Conservation (phyloP, 169 alveolate species). For the Eimeria falciformis region DNA sequence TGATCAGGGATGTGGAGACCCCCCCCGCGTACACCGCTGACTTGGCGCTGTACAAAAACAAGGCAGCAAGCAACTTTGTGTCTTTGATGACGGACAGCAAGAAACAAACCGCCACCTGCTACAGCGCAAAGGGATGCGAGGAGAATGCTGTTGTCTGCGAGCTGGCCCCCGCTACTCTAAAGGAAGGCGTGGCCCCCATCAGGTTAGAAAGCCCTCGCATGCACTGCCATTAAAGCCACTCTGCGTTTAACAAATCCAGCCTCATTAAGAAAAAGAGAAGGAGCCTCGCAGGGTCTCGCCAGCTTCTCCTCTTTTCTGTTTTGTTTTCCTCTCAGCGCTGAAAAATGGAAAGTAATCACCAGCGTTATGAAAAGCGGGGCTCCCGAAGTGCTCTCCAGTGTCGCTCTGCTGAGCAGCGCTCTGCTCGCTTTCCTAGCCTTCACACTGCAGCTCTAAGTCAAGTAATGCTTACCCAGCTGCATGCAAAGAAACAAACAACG, state of each 20-base stretch:
- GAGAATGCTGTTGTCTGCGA: conserved; percentile 31
- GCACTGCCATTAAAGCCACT: background rate
- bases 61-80: conserved; percentile 50
- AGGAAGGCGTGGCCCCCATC: background rate
- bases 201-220: background rate
- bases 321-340: too few species aligned
- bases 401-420: too few species aligned
- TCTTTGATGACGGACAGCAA: conserved; percentile 44
- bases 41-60: background rate
- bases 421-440: too few species aligned
- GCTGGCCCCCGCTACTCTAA: conserved; percentile 20
- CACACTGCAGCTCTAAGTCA: too few species aligned
- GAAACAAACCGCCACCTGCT: conserved; percentile 11
- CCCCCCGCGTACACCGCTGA: conserved; percentile 24
- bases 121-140: conserved; percentile 23
- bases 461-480: too few species aligned
- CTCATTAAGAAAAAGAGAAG: background rate
- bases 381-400: too few species aligned
- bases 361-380: too few species aligned
- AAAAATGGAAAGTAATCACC: too few species aligned
- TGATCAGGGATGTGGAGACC: conserved; percentile 6
- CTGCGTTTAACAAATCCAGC: background rate
- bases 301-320: too few species aligned
- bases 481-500: too few species aligned
- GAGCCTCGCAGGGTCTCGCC: background rate